These are phyloP conservation scores for Tricholoma terreum DNA, from an alignment of 768 basidiomycete genomes.

Conservation along the genomic window DNA sequence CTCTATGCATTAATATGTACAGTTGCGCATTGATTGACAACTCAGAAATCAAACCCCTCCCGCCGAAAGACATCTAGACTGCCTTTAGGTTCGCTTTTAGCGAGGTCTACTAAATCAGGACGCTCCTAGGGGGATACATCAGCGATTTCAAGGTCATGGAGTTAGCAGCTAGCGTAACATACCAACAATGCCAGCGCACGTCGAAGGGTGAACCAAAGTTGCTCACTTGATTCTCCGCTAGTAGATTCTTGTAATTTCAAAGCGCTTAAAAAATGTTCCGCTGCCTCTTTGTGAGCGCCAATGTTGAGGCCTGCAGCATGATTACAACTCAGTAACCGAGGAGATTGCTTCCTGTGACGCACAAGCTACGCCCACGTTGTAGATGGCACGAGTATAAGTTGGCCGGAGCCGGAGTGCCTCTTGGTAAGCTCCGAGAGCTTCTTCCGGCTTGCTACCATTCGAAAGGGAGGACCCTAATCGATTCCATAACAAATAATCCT, in stretches of 20 bases:
- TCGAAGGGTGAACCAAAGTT: slow-evolving; percentile 88
- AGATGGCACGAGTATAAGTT: slow-evolving; percentile 95
- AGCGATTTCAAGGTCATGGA: neutral
- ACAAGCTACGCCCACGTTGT: slow-evolving; percentile 98
- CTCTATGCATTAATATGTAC: neutral
- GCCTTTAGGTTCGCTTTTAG: slow-evolving; percentile 57
- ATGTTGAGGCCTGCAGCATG: slow-evolving; percentile 79
- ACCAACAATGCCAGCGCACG: slow-evolving; percentile 83
- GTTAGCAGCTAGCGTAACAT: slow-evolving; percentile 15
- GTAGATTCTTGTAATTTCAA: slow-evolving; percentile 73
- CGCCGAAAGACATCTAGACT: slow-evolving; percentile 71
- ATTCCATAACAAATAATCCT: slow-evolving; percentile 97
- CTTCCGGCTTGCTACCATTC: slow-evolving; percentile 92
- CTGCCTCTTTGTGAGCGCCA: slow-evolving; percentile 91
- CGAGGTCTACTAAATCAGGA: slow-evolving; percentile 74
- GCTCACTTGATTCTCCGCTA: slow-evolving; percentile 70
- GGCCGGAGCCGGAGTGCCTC: slow-evolving; percentile 89
- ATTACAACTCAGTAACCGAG: slow-evolving; percentile 5
- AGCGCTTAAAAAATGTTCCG: slow-evolving; percentile 91
- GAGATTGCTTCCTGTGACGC: slow-evolving; percentile 29
- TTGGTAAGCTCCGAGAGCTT: slow-evolving; percentile 85
- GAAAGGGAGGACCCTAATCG: slow-evolving; percentile 91
- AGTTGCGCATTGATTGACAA: neutral
- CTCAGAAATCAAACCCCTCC: slow-evolving; percentile 88
- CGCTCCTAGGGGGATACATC: slow-evolving; percentile 56